Conservation (phyloP, 164 flowering plant genomes). For the Euptelea pleiosperma region DNA sequence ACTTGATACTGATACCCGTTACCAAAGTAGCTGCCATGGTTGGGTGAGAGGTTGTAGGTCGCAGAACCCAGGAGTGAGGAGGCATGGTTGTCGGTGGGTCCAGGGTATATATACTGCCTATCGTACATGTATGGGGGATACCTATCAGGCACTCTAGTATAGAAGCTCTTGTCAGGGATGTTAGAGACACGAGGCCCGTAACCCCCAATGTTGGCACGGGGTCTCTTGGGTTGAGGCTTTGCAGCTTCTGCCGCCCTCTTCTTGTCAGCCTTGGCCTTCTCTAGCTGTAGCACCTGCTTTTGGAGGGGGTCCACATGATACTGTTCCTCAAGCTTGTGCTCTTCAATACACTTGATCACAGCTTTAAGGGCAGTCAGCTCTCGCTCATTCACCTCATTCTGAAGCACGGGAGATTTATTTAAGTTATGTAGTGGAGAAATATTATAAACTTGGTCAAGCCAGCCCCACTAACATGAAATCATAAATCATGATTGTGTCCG, state of each 20-base stretch:
- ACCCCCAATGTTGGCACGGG: conserved; percentile 73
- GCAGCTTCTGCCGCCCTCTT: conserved; percentile 75
- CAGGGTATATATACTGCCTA: conserved; percentile 59
- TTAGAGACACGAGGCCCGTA: conserved; percentile 53
- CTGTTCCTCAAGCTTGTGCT: conserved; percentile 83
- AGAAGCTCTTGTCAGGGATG: conserved; percentile 54
- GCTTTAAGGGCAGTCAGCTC: conserved; percentile 83
- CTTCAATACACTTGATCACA: conserved; percentile 85
- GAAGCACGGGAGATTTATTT: conserved; percentile 14
- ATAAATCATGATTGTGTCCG: no score
- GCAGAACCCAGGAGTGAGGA: conserved; percentile 53
- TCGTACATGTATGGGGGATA: conserved; percentile 72
- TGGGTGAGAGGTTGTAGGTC: conserved; percentile 53
- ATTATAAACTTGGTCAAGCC: no score
- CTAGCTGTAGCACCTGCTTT: conserved; percentile 64
- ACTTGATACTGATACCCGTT: conserved; percentile 85
- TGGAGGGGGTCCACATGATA: conserved; percentile 74
- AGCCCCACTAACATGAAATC: no score
- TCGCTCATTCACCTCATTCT: conserved; percentile 78
- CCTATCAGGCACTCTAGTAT: conserved; percentile 65
- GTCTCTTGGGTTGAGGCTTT: conserved; percentile 92
- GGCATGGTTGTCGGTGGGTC: conserved; percentile 54
- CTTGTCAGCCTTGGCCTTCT: conserved; percentile 95
- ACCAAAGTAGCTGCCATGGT: conserved; percentile 75
- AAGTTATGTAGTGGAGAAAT: neutral